Percentiles rank a stretch among this genome's conserved stretches.
Conservation (phyloP, 192 early-diverging fungal genomes). For the Coemansia sp. region DNA sequence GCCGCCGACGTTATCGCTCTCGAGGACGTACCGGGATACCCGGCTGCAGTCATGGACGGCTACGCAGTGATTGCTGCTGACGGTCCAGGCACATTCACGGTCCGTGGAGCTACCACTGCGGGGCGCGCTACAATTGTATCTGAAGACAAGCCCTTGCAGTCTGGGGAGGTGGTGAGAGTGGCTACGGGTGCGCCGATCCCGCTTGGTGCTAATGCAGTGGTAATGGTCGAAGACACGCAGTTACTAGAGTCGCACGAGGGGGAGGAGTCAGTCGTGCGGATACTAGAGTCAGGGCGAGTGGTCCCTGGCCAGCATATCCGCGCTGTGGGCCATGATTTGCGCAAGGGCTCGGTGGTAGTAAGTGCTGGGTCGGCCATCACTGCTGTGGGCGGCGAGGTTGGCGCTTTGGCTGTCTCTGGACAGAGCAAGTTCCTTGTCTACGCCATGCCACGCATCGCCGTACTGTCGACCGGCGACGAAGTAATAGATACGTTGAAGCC, state of each 20-base stretch:
- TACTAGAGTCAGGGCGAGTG: constrained; percentile 16
- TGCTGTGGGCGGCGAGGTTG: constrained; percentile 82
- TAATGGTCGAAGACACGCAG: constrained; percentile 94
- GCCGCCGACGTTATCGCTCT: constrained; percentile 73
- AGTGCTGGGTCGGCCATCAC: constrained; percentile 62
- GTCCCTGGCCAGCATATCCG: constrained; percentile 73
- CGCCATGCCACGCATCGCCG: constrained; percentile 69
- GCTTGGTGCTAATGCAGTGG: constrained; percentile 81
- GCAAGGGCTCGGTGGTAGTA: constrained; percentile 64
- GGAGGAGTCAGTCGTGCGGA: constrained; percentile 50
- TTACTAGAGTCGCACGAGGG: constrained; percentile 61
- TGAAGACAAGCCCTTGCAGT: constrained; percentile 27
- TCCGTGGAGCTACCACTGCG: constrained; percentile 65
- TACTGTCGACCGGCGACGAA: constrained; percentile 92
- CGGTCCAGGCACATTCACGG: constrained; percentile 79
- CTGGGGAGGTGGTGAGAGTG: constrained; percentile 73
- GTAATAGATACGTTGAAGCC: constrained; percentile 61
- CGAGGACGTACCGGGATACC: constrained; percentile 83
- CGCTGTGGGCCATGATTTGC: constrained; percentile 76
- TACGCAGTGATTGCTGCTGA: constrained; percentile 88
- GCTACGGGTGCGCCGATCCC: constrained; percentile 91
- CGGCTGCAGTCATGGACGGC: constrained; percentile 90
- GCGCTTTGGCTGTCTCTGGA: constrained; percentile 80
- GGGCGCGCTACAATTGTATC: constrained; percentile 19
- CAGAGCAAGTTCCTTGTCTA: constrained; percentile 54